A percentile compares a stretch with the other conserved stretches of the same genome.
Evolutionary conservation across 1,284 basidiomycete genomes (phyloP).

Genomic region (Pisolithus thermaeus): DNA sequence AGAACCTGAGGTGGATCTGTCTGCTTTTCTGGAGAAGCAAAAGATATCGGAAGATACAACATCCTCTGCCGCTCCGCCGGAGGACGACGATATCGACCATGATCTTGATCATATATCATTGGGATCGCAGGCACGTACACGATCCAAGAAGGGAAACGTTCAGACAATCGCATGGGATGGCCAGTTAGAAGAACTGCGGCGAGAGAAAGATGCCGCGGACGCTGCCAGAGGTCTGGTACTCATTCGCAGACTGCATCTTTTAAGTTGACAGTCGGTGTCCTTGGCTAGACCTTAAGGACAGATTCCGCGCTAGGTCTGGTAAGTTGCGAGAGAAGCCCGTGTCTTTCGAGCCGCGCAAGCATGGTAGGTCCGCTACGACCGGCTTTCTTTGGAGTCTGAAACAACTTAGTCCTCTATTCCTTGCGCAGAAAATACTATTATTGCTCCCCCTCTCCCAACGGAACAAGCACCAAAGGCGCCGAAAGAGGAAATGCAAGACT

Average conservation of each 20-base stretch:
- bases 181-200: constrained; percentile 54
- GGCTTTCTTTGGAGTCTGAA: background rate
- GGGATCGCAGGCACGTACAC: constrained; percentile 14
- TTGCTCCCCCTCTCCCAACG: constrained; percentile 51
- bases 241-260: background rate
- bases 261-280: background rate
- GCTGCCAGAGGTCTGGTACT: constrained; percentile 55
- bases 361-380: constrained; percentile 24
- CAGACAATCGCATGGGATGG: constrained; percentile 63
- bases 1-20: constrained; percentile 70
- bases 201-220: constrained; percentile 66
- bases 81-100: constrained; percentile 54
- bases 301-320: constrained; percentile 57
- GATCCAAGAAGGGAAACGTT: constrained; percentile 54
- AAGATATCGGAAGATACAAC: constrained; percentile 34
- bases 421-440: constrained; percentile 25
- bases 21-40: constrained; percentile 59
- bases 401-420: constrained; percentile 6
- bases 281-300: constrained; percentile 55
- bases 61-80: constrained; percentile 16
- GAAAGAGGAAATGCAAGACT: constrained; percentile 64
- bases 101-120: constrained; percentile 48
- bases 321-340: constrained; percentile 39
- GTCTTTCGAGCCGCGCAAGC: constrained; percentile 26
- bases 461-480: constrained; percentile 36